Conservation (phyloP, 345 rosid genomes). For the Rhizophora apiculata region DNA sequence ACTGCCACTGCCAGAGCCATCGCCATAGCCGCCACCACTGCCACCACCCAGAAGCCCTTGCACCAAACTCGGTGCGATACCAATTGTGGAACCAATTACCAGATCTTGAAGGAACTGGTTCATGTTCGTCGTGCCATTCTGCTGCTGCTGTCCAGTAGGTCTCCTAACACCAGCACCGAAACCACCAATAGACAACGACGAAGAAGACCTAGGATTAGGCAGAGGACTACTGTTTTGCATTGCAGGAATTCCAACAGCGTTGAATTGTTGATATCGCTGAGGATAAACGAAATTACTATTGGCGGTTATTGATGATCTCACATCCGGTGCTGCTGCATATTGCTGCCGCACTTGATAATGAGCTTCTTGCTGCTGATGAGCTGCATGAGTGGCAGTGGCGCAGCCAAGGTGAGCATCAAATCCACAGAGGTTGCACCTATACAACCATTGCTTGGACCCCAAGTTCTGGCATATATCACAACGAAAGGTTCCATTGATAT, state of each 20-base stretch:
- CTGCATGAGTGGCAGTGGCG: constrained; percentile 15
- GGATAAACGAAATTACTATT: not conserved
- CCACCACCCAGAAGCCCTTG: no score
- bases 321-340: constrained; percentile 2
- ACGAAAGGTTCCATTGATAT: constrained; percentile 22
- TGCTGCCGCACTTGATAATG: constrained; percentile 9
- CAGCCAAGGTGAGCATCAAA: constrained; percentile 48
- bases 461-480: constrained; percentile 34
- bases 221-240: not conserved
- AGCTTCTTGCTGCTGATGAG: no score
- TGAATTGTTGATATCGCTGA: not conserved
- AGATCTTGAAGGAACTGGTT: not conserved
- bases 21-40: no score
- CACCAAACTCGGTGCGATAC: no score
- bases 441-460: constrained; percentile 43
- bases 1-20: no score
- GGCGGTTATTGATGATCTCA: not conserved
- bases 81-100: no score
- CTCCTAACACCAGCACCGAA: not conserved
- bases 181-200: not conserved
- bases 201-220: not conserved
- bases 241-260: not conserved
- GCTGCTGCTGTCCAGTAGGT: not conserved
- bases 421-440: constrained; percentile 38
- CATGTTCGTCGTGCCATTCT: not conserved